Conservation (phyloP, 768 basidiomycete species). For the Boletus rubroflammeus region DNA sequence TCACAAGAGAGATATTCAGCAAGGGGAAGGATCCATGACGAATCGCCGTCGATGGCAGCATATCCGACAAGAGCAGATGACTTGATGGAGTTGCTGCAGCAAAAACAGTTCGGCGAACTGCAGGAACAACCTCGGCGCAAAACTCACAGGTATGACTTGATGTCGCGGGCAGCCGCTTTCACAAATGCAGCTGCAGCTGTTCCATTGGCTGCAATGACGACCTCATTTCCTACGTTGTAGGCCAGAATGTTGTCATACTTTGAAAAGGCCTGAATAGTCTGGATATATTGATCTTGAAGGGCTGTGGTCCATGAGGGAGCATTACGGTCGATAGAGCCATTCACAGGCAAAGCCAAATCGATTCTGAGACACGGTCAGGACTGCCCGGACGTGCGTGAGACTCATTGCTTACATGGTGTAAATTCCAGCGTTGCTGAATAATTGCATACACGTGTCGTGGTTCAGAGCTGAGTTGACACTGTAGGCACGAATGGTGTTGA, state of each 20-base stretch:
- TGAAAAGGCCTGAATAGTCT: conserved; percentile 73
- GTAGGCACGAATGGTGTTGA: conserved; percentile 85
- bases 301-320: conserved; percentile 78
- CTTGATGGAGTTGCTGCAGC: conserved; percentile 53
- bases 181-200: conserved; percentile 74
- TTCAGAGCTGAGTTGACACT: conserved; percentile 79
- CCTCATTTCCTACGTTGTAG: conserved; percentile 89
- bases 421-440: conserved; percentile 74
- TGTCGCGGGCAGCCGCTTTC: conserved; percentile 88
- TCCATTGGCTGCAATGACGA: conserved; percentile 48
- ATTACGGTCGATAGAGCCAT: conserved; percentile 77
- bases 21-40: conserved; percentile 58
- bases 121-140: neutral
- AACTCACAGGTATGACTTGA: conserved; percentile 77
- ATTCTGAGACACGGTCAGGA: conserved; percentile 47
- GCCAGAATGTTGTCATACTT: conserved; percentile 89
- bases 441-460: conserved; percentile 83
- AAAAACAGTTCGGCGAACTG: neutral
- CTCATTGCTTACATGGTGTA: conserved; percentile 71
- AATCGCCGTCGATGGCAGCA: conserved; percentile 73
- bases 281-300: conserved; percentile 72
- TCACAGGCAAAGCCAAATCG: conserved; percentile 79
- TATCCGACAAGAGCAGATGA: conserved; percentile 77
- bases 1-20: conserved; percentile 84
- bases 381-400: neutral